These are phyloP conservation scores for Erysimum cheiri DNA, from an alignment of 441 rosid genomes.

Conservation along the genomic window DNA sequence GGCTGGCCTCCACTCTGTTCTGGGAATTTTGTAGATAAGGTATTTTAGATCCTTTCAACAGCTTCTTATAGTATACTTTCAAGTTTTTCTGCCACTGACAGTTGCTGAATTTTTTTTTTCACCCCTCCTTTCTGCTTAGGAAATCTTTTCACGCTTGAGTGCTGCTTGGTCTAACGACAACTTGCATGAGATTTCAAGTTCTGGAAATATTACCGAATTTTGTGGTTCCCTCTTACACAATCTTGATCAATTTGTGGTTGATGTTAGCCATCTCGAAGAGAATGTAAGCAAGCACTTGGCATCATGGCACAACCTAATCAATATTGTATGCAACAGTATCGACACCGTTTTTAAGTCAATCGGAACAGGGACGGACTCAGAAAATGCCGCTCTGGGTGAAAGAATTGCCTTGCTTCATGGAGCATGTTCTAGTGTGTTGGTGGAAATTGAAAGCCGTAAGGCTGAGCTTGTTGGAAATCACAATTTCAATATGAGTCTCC, in stretches of 20 bases:
- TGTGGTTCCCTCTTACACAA: conserved; percentile 54
- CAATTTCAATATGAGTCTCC: conserved; percentile 43
- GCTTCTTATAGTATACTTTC: conserved; percentile 20
- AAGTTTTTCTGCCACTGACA: conserved; percentile 30
- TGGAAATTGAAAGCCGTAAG: conserved; percentile 75
- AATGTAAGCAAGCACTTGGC: conserved; percentile 57
- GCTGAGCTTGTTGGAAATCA: conserved; percentile 55
- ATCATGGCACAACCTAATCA: conserved; percentile 61
- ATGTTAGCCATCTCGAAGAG: conserved; percentile 55
- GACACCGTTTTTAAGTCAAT: conserved; percentile 55
- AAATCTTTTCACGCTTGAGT: conserved; percentile 48
- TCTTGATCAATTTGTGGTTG: conserved; percentile 63
- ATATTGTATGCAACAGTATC: conserved; percentile 52
- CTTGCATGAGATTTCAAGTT: conserved; percentile 56
- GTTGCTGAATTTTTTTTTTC: conserved; percentile 38
- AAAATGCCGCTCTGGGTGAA: conserved; percentile 58
- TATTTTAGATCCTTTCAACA: conserved; percentile 40
- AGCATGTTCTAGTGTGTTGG: conserved; percentile 64
- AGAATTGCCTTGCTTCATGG: conserved; percentile 71
- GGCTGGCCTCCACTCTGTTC: conserved; percentile 45
- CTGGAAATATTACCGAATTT: conserved; percentile 49
- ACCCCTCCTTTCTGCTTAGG: conserved; percentile 53
- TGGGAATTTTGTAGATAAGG: conserved; percentile 56
- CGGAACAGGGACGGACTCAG: conserved; percentile 63
- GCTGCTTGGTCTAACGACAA: conserved; percentile 54